Percentiles rank a stretch among this genome's conserved stretches.
Evolutionary conservation across 352 stramenopile genomes (phyloP).

Genomic region (Achlya hypogyna): DNA sequence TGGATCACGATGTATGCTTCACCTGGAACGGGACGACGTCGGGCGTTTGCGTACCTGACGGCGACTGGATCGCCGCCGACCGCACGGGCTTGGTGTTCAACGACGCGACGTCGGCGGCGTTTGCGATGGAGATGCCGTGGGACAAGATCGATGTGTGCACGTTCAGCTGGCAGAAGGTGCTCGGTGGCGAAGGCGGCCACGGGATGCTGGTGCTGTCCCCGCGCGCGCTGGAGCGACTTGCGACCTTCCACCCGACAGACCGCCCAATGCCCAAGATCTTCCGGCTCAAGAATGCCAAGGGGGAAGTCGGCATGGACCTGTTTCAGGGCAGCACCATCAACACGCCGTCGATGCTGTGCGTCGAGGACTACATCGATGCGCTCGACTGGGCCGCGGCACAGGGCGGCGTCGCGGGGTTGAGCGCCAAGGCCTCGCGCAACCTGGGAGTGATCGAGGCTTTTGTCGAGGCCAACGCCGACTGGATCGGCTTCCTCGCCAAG

Average conservation of each 20-base stretch:
- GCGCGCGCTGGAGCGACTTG: constrained; percentile 93
- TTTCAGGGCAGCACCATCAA: constrained; percentile 99
- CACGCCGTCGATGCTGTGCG: constrained; percentile 98
- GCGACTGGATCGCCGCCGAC: constrained; percentile 94
- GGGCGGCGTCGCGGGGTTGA: constrained; percentile 90
- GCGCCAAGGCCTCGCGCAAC: constrained; percentile 92
- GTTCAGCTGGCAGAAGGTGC: constrained; percentile 99
- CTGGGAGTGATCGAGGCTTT: constrained; percentile 94
- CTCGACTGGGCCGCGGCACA: constrained; percentile 93
- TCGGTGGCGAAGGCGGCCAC: constrained; percentile 97
- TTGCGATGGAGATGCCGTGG: constrained; percentile 98
- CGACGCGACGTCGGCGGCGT: constrained; percentile 97
- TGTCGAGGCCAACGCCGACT: constrained; percentile 90
- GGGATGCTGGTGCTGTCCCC: constrained; percentile 96
- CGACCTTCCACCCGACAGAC: constrained; percentile 85
- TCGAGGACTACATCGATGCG: constrained; percentile 99
- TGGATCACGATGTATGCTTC: constrained; percentile 96
- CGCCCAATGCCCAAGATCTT: constrained; percentile 99
- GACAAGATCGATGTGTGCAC: constrained; percentile 98
- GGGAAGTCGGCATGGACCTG: constrained; percentile 89
- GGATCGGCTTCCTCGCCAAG: constrained; percentile 96
- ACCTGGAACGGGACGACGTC: constrained; percentile 99
- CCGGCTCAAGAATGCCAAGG: constrained; percentile 93
- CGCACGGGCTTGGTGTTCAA: constrained; percentile 94
- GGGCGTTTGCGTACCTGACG: constrained; percentile 92